A percentile compares a stretch with the other conserved stretches of the same genome.
phyloP scores from a whole-genome alignment of 441 rosid species.

The Populus hybrid region DNA sequence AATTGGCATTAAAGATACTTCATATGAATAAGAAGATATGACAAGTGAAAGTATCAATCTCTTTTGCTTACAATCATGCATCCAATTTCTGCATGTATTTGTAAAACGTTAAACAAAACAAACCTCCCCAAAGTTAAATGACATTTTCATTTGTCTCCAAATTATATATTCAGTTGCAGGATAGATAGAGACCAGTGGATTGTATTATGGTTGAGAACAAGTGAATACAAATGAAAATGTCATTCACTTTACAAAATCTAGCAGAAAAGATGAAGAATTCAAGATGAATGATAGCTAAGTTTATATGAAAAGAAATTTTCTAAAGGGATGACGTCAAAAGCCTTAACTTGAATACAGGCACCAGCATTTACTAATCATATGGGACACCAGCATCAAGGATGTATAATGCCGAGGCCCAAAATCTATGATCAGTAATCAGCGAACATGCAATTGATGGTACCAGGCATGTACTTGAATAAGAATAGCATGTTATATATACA shows the following conservation, averaged over 20 bases:
- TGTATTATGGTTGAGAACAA: neutral
- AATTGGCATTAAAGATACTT: constrained; percentile 10
- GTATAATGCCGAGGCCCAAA: neutral
- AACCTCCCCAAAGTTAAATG: neutral
- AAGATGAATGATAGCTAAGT: neutral
- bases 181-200: neutral
- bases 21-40: neutral
- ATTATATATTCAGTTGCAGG: neutral
- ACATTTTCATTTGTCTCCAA: neutral
- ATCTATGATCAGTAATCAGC: neutral
- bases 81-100: constrained; percentile 5
- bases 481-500: neutral
- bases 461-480: neutral
- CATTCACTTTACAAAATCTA: neutral
- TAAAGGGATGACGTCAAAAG: neutral
- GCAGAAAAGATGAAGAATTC: neutral
- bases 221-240: neutral
- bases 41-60: neutral
- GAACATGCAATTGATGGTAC: neutral
- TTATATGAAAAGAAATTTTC: neutral
- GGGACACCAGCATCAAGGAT: neutral
- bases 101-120: neutral
- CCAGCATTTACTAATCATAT: neutral
- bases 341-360: neutral
- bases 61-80: neutral